phyloP scores from a whole-genome alignment of 768 basidiomycete species.

The Nidula microcarpa region DNA sequence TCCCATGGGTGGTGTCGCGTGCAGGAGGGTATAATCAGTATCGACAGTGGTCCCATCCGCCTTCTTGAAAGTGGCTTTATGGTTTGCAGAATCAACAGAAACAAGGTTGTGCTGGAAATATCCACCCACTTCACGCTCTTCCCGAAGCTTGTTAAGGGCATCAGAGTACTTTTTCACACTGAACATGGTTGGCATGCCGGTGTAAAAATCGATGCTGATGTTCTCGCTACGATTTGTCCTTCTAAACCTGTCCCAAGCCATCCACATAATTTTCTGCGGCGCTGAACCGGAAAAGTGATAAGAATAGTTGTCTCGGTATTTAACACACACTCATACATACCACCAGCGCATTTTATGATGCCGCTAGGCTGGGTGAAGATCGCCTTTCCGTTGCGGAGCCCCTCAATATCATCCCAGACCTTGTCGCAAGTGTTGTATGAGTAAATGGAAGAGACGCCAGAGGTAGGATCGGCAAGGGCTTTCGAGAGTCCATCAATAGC shows the following conservation, averaged over 20 bases:
- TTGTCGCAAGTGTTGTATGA: conserved; percentile 89
- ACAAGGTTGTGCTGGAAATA: conserved; percentile 82
- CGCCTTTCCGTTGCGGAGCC: conserved; percentile 73
- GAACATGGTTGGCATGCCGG: conserved; percentile 95
- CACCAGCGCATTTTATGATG: conserved; percentile 91
- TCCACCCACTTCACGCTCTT: conserved; percentile 77
- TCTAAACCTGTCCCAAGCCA: conserved; percentile 84
- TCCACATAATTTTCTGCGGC: conserved; percentile 95
- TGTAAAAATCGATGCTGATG: conserved; percentile 75
- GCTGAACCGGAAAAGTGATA: conserved; percentile 32
- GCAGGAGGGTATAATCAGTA: conserved; percentile 79
- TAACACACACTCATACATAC: conserved; percentile 30
- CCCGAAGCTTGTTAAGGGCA: conserved; percentile 72
- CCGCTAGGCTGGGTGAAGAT: conserved; percentile 96
- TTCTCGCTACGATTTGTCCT: conserved; percentile 54
- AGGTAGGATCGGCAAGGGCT: conserved; percentile 73
- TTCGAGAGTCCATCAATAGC: conserved; percentile 67
- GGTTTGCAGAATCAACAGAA: conserved; percentile 64
- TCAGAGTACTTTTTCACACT: conserved; percentile 95
- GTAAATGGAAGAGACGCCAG: conserved; percentile 91
- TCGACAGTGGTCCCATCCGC: conserved; percentile 65
- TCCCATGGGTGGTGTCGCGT: conserved; percentile 91
- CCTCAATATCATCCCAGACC: conserved; percentile 79
- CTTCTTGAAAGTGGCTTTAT: conserved; percentile 83
- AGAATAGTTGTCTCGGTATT: too few species aligned